Conservation (phyloP, 306 rosid genomes). For the Trichosanthes cucumerina region DNA sequence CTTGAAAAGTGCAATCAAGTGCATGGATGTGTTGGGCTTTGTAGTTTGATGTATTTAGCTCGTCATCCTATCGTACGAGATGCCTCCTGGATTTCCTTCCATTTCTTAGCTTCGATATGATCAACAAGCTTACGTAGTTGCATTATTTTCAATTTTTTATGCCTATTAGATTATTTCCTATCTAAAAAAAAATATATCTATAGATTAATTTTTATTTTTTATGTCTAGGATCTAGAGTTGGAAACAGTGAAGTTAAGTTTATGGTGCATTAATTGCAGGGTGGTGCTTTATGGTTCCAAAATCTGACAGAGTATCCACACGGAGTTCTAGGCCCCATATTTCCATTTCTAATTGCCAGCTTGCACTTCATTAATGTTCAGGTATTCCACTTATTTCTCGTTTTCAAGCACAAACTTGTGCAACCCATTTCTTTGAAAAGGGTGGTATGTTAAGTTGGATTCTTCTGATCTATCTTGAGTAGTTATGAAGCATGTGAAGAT, state of each 20-base stretch:
- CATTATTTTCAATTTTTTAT: not conserved
- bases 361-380: conserved; percentile 68
- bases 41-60: not conserved
- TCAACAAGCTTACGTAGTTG: not conserved
- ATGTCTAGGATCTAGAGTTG: not conserved
- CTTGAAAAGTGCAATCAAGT: not conserved
- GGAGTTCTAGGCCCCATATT: conserved; percentile 66
- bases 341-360: conserved; percentile 62
- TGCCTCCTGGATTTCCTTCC: not conserved
- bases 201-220: not conserved
- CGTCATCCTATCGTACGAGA: not conserved
- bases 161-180: not conserved
- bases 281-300: conserved; percentile 84
- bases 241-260: conserved; percentile 2
- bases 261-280: conserved; percentile 45
- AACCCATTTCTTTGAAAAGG: not conserved
- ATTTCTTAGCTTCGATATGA: not conserved
- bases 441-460: not conserved
- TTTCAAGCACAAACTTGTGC: not conserved
- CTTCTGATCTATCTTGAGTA: not conserved
- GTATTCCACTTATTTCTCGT: conserved; percentile 27
- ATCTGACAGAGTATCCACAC: conserved; percentile 62
- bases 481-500: not conserved
- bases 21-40: not conserved
- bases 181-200: too few relatives aligned